Percentiles rank a stretch among this genome's conserved stretches.
Conservation (phyloP, 2,329 filamentous ascomycete genomes). For the Colletotrichum limetticola region DNA sequence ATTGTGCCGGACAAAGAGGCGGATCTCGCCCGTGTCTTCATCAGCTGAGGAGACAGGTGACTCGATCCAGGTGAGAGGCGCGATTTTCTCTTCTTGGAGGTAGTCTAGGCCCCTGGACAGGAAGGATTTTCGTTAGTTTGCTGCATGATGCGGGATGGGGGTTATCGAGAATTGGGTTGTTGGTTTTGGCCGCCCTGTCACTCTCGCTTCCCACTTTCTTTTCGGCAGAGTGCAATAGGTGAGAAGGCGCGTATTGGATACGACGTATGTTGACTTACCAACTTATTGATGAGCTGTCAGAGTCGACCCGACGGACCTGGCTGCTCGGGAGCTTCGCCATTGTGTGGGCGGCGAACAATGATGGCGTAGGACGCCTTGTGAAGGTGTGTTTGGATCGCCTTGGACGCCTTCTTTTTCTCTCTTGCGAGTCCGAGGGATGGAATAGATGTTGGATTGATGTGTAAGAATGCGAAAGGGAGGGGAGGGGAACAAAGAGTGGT, state of each 20-base stretch:
- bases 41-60: conserved; percentile 20
- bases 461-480: neutral
- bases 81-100: conserved; percentile 32
- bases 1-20: conserved; percentile 44
- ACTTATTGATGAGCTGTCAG: conserved; percentile 14
- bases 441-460: neutral
- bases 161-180: neutral
- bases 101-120: conserved; percentile 26
- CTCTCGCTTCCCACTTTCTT: no score
- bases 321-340: conserved; percentile 27
- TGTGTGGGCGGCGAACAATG: conserved; percentile 4
- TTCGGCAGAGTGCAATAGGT: neutral
- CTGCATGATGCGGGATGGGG: neutral
- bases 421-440: conserved; percentile 19
- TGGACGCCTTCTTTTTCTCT: neutral
- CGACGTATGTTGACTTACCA: neutral
- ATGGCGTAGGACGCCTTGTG: neutral
- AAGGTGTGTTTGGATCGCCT: neutral
- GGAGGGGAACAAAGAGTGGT: conserved; percentile 3
- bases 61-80: conserved; percentile 33
- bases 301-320: conserved; percentile 25
- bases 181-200: neutral
- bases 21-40: conserved; percentile 17
- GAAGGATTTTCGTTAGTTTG: neutral
- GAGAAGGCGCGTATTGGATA: no score